Conservation (phyloP, 805 yeast species). For the Starmerella stigmatis region DNA sequence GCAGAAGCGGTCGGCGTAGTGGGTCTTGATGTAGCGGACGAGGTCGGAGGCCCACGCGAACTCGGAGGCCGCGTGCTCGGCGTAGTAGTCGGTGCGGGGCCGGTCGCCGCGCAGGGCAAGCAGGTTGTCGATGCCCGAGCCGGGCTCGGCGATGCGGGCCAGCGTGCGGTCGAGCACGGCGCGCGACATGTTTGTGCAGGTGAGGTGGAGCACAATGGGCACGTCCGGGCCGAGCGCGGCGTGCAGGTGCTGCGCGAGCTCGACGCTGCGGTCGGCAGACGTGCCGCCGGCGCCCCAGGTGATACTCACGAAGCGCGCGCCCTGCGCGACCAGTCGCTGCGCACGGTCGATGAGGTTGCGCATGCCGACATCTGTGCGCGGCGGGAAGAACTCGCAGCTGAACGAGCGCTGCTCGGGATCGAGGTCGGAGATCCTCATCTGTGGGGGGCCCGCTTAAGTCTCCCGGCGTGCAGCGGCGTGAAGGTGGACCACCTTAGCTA, state of each 20-base stretch:
- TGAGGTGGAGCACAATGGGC: constrained; percentile 89
- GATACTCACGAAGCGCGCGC: constrained; percentile 81
- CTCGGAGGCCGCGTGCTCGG: constrained; percentile 28
- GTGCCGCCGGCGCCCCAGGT: constrained; percentile 99
- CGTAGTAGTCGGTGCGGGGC: constrained; percentile 53
- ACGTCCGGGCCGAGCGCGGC: constrained; percentile 48
- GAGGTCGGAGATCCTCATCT: constrained; percentile 29
- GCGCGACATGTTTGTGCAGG: constrained; percentile 87
- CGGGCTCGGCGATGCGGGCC: constrained; percentile 43
- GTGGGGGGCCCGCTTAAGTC: background rate
- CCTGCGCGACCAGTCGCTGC: constrained; percentile 75
- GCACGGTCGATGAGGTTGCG: constrained; percentile 77
- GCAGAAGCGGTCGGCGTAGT: constrained; percentile 74
- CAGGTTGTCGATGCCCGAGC: constrained; percentile 74
- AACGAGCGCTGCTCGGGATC: constrained; percentile 50
- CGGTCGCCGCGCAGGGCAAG: constrained; percentile 95
- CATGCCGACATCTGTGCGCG: constrained; percentile 73
- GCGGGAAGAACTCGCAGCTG: constrained; percentile 94
- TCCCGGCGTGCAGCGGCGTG: background rate
- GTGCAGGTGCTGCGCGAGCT: constrained; percentile 69
- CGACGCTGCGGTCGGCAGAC: constrained; percentile 75
- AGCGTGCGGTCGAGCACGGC: constrained; percentile 71
- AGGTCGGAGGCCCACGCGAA: constrained; percentile 60
- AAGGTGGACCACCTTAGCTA: background rate
- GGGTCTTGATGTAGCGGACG: constrained; percentile 58